Base-by-base conservation (phyloP, 2,329 filamentous ascomycete species). In the Dactylellina cionopaga region DNA sequence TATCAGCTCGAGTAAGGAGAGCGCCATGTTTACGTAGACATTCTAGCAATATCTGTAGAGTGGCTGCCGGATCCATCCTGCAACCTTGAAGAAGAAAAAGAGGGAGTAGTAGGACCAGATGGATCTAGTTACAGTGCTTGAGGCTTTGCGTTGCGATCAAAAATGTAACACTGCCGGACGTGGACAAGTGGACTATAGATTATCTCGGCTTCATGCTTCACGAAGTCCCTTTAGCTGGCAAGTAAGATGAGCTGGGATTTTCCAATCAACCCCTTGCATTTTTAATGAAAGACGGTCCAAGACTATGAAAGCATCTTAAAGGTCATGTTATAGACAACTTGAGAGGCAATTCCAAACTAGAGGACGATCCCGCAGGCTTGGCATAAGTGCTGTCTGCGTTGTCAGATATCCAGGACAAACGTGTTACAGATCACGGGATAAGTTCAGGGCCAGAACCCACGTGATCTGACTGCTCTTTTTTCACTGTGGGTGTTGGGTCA, bases 1-100 rank as follows among this genome's bases (percentile, higher is more conserved):
- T 80, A 74, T 83, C 82, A 58, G 84, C 82, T 3, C 80, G 78
- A 56, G 81, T 80, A 5, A 83, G 79, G 19, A 80, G 76, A 11
- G 84, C 80, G 15, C 81, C 80, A 25, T 83, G 79, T 52, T 83
- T 82, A 35, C 82, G 78, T 6, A 85, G 76, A 3, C 81, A 80
- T 25, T 81, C 79, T 15, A 85, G 77, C 9, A 85, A 74, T 43
- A 81, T 81, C 31, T 81, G 79, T 47, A 83, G 31, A 51, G 71
- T 64, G 15, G 15, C 25, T 22, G 64, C 41, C 2, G 59, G 47
- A 19, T 60, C 68, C 59, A 65, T 65, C 35, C 13, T 47, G 27
- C 7, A n/a, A 27, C 13, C 2, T 33, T 56, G 39, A 24, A 37
- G n/a, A 60, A 39, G 39, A 22, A n/a, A n/a, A n/a, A n/a, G n/a